Base-by-base conservation (phyloP, 1,139 yeast genomes). In the Debaryomycetaceae sp. region DNA sequence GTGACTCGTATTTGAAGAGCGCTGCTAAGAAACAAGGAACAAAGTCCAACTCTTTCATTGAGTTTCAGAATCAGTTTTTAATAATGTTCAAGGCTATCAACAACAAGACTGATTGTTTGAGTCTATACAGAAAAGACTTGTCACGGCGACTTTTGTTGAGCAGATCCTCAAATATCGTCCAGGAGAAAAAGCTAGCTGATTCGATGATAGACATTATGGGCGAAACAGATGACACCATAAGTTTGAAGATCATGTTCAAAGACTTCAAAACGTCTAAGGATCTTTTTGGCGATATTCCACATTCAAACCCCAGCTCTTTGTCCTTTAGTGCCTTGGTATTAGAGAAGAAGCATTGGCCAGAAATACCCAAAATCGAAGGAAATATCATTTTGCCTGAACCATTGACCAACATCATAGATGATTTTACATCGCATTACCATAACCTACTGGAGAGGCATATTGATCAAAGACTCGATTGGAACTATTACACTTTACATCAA, bases 321-420 rank as follows among this genome's bases (percentile, higher is more conserved):
- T 66, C 62, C 6, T 72, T 73, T 49, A 55, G 49, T 34, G 71
- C 72, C 0, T 49, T 70, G 39, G 56, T 73, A 2, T 59, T 74
- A 38, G 70, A 66, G 42, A 63, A 63, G 49, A 59, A 62, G 34
- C 53, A 59, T 41, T 74, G 79, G 79, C 76, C 78, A 0, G 76
- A 68, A 34, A 60, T 72, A 8, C 76, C 78, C 2, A 60, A 60
- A 23, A 54, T 48, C 31, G 63, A 59, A 14, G 40, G 51, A 1
- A 57, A 56, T 1, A 43, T 63, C 6, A 48, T 39, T 7, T 40
- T 67, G 36, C 63, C 67, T 0, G 22, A 40, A 0, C 39, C 41
- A 7, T 51, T 65, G 11, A 40, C 45, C 5, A 13, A 20, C 1
- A 43, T 59, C 0, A 34, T 66, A 4, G 50, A 51, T 8, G 39